Conservation (phyloP, 106 monocot genomes). For the Acanthochlamys bracteata region DNA sequence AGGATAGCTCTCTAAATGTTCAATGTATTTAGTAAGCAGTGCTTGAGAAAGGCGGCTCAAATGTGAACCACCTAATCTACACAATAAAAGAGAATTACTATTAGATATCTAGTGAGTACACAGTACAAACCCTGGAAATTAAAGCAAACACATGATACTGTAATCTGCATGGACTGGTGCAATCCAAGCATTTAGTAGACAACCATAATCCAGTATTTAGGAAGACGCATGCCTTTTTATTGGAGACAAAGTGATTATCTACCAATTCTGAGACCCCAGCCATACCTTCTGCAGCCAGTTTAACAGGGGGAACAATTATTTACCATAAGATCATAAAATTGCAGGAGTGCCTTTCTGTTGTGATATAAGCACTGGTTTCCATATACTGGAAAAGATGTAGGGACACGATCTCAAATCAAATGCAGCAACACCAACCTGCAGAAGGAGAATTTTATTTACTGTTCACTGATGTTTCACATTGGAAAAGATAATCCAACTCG, state of each 20-base stretch:
- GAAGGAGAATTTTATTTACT: neutral
- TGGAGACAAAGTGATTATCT: conserved; percentile 61
- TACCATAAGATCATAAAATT: conserved; percentile 86
- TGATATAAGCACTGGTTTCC: conserved; percentile 99
- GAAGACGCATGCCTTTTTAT: conserved; percentile 54
- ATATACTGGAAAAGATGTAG: conserved; percentile 97
- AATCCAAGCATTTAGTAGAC: conserved; percentile 9
- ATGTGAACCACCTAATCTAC: too few species aligned
- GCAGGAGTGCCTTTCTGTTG: conserved; percentile 86
- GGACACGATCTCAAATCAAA: conserved; percentile 96
- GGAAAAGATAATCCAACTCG: neutral
- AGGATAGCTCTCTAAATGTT: conserved; percentile 57
- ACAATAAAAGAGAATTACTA: neutral
- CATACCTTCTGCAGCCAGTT: conserved; percentile 88
- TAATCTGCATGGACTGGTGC: conserved; percentile 33
- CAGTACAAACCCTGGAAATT: conserved; percentile 67
- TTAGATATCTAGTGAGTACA: neutral
- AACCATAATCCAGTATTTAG: neutral
- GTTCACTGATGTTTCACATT: too few species aligned
- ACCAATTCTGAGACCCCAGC: conserved; percentile 81
- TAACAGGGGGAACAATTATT: conserved; percentile 81
- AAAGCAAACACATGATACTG: conserved; percentile 80
- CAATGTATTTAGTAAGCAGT: conserved; percentile 5
- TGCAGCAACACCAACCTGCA: conserved; percentile 94
- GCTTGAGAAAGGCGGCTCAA: neutral